Evolutionary conservation across 1,284 basidiomycete genomes (phyloP).

Genomic region (Exobasidium cylindrosporum): DNA sequence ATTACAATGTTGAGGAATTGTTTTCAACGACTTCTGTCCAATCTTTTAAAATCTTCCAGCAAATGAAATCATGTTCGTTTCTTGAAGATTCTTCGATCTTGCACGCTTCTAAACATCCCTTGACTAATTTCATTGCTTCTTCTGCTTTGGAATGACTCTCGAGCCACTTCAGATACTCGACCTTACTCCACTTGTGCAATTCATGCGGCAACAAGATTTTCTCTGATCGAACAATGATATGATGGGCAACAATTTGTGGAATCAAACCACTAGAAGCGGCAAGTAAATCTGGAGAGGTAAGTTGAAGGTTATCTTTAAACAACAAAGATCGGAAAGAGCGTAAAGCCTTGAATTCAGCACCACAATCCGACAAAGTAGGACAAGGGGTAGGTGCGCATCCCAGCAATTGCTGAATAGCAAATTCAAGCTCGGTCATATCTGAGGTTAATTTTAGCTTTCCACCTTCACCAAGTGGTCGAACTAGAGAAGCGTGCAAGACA

Average conservation of each 20-base stretch:
- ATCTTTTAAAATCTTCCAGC: neutral
- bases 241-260: neutral
- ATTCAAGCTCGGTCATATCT: conserved; percentile 94
- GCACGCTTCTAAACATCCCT: neutral
- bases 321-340: conserved; percentile 5
- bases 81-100: neutral
- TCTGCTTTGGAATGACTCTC: neutral
- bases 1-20: neutral
- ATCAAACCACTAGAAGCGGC: neutral
- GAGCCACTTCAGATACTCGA: conserved; percentile 4
- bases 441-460: conserved; percentile 86
- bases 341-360: neutral
- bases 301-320: conserved; percentile 2
- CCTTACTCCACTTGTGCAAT: neutral
- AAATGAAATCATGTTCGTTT: neutral
- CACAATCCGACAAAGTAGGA: conserved; percentile 3
- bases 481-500: conserved; percentile 82
- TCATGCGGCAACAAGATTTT: neutral
- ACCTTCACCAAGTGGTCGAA: conserved; percentile 77
- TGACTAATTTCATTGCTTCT: conserved; percentile 2
- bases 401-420: conserved; percentile 60
- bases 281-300: neutral
- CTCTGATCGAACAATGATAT: conserved; percentile 1
- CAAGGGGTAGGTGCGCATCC: conserved; percentile 1
- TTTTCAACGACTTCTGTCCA: neutral